A percentile compares a stretch with the other conserved stretches of the same genome.
Evolutionary conservation across 225 moss, liverwort and hornwort species (phyloP).

Genomic region (Takakia lepidozioides): DNA sequence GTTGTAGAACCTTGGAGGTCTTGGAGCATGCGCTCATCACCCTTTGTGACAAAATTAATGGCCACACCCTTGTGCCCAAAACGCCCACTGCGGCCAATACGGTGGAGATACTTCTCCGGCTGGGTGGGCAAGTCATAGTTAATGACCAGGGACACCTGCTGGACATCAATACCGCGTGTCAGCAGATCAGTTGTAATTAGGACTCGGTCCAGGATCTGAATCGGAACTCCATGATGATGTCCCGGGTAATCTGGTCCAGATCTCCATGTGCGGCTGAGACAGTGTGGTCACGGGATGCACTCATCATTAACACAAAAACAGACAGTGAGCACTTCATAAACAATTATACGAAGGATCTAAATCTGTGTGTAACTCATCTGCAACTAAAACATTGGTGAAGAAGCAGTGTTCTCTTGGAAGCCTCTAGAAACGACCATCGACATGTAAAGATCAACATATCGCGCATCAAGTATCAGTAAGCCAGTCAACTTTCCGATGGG

Average conservation of each 20-base stretch:
- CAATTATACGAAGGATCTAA: neutral
- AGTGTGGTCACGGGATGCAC: constrained; percentile 27
- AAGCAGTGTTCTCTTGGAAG: no score
- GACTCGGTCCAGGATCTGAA: constrained; percentile 41
- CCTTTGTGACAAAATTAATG: constrained; percentile 62
- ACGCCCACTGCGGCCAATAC: constrained; percentile 47
- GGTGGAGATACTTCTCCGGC: constrained; percentile 58
- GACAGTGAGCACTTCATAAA: neutral
- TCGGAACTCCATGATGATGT: constrained; percentile 56
- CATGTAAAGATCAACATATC: constrained; percentile 1
- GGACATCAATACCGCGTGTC: constrained; percentile 51
- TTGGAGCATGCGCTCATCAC: constrained; percentile 54
- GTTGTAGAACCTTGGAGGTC: constrained; percentile 61
- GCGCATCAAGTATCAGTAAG: constrained; percentile 44
- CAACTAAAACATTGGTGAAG: neutral
- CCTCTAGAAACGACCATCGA: no score
- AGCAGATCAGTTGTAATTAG: constrained; percentile 45
- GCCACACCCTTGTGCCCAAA: constrained; percentile 56
- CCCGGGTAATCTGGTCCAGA: constrained; percentile 53
- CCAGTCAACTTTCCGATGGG: constrained; percentile 47
- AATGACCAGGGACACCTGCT: constrained; percentile 52
- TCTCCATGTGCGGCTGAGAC: constrained; percentile 50
- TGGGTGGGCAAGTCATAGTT: constrained; percentile 56
- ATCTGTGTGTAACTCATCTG: neutral
- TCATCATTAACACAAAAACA: neutral